Conservation (phyloP, 2,329 filamentous ascomycete genomes). For the Sporothrix protearum region DNA sequence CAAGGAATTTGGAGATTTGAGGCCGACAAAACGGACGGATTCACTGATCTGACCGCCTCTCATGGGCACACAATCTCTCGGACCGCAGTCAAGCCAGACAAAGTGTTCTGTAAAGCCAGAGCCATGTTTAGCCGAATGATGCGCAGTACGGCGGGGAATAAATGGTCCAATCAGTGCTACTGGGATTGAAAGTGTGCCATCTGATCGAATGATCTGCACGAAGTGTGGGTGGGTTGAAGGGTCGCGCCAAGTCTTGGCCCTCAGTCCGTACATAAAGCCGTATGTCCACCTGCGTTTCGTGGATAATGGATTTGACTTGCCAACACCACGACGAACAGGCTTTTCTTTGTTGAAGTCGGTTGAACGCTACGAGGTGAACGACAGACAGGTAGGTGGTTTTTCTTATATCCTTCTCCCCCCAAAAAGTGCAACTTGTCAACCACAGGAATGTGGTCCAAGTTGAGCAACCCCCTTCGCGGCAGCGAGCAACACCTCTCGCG, state of each 20-base stretch:
- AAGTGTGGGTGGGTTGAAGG: background rate
- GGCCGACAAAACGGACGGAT: background rate
- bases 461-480: constrained; percentile 1
- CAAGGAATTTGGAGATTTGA: too few species aligned
- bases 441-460: constrained; percentile 9
- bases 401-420: background rate
- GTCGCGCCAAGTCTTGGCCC: background rate
- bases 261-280: background rate
- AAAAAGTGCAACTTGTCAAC: background rate
- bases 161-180: constrained; percentile 5
- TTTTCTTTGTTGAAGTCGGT: background rate
- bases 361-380: background rate
- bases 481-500: background rate
- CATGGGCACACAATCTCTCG: background rate
- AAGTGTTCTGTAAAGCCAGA: background rate
- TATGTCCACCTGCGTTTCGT: background rate
- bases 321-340: background rate
- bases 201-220: background rate
- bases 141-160: background rate
- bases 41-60: background rate
- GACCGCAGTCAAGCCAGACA: background rate
- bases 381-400: background rate
- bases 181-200: background rate
- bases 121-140: background rate
- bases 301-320: background rate